Percentiles rank a stretch among this genome's conserved stretches.
Conservation (phyloP, 163 green algal genomes). For the Scenedesmus sp. region DNA sequence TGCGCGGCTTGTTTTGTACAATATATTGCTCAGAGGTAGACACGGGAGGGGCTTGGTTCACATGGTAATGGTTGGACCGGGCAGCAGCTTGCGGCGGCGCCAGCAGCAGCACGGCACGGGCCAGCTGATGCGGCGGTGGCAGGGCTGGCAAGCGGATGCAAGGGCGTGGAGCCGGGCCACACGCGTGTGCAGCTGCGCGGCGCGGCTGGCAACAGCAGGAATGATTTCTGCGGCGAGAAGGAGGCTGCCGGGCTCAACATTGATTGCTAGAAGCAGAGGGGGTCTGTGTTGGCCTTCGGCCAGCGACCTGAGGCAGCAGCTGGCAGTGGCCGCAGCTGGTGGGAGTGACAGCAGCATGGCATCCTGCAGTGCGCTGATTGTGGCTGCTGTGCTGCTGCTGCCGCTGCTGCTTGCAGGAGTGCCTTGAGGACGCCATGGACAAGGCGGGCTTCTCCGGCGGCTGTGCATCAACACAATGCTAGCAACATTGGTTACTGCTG, state of each 20-base stretch:
- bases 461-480: conserved; percentile 45
- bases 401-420: conserved; percentile 59
- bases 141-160: background rate
- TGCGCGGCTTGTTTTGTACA: background rate
- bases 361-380: background rate
- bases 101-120: background rate
- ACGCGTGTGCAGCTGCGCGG: background rate
- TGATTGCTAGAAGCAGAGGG: too few relatives aligned
- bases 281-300: too few relatives aligned
- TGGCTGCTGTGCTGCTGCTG: background rate
- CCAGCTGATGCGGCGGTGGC: background rate
- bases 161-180: background rate
- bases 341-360: too few relatives aligned
- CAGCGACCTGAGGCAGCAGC: too few relatives aligned
- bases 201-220: background rate
- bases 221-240: background rate
- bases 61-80: background rate
- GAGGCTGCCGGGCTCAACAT: background rate
- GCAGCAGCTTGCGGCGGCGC: background rate
- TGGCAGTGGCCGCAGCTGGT: too few relatives aligned
- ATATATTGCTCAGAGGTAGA: background rate
- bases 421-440: conserved; percentile 71
- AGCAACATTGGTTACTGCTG: too few relatives aligned
- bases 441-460: conserved; percentile 70
- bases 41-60: background rate